Evolutionary conservation across 805 yeast species (phyloP), one percentile per base, ranked within the genome.

Genomic region (Hanseniaspora occidentalis): DNA sequence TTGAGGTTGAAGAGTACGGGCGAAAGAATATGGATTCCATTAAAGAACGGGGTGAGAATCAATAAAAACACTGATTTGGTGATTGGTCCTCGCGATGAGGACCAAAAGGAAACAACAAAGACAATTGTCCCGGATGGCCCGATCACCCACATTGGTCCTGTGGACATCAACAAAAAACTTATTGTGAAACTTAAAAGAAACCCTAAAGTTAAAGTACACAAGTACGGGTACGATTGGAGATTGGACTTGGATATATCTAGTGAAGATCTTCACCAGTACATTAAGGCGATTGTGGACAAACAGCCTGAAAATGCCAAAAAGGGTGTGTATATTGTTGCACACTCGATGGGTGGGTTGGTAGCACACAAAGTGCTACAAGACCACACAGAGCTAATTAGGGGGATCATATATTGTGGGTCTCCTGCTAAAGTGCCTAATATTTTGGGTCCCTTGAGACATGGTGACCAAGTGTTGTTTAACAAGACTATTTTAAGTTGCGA

Each of bases 141-240:
- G 60, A 58, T 86, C 45, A 74, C 79, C 11, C 85, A 84, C 54
- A 69, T 86, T 35, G 96, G 96, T 0, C 96, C 96, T 1, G 75
- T 86, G 13, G 96, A 86, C 54, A 70, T 86, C 16, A 71, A 85
- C 39, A 69, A 70, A 45, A 71, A 69, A 48, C 61, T 88, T 42
- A 68, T 81, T 37, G 69, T 70, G 36, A 71, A 64, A 48, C 57
- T 88, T 26, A 50, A 50, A 2, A 34, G 18, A 6, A 78, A 77
- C 49, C 78, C 82, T 2, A 74, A 72, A 10, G 70, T 80, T 3
- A 69, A 61, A 13, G 76, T 84, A 5, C 72, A 73, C 41, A 79
- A 80, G 42, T 88, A 79, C 60, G 94, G 95, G n/a, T 88, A 86
- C 57, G 96, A 88, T 62, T 88, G 96, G 96, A 70, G 96, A 50